These are phyloP conservation scores for Tolypocladium endophyticum DNA, from an alignment of 2,329 filamentous ascomycete genomes.

Conservation along the genomic window DNA sequence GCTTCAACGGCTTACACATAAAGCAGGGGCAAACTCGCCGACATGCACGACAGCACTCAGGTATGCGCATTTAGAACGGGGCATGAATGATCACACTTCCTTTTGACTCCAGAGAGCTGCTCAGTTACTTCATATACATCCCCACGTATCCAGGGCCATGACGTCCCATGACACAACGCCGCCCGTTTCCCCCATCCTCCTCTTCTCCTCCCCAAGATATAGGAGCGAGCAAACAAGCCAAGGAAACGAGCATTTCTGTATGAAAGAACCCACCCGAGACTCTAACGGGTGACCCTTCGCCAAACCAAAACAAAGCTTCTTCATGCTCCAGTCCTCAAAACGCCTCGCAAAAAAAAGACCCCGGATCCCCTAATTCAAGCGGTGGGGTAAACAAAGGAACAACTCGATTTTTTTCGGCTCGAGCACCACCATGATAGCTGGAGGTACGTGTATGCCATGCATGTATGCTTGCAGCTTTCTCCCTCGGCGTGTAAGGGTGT, in stretches of 20 bases:
- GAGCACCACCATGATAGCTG: constrained; percentile 3
- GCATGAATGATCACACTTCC: constrained; percentile 7
- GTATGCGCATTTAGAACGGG: background rate
- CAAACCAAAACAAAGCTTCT: constrained; percentile 12
- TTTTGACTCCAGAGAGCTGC: constrained; percentile 3
- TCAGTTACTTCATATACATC: constrained; percentile 2
- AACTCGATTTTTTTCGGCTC: constrained; percentile 2
- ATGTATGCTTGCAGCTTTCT: background rate
- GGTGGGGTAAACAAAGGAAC: constrained; percentile 6
- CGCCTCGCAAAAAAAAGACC: constrained; percentile 22
- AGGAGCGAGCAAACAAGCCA: background rate
- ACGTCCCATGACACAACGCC: background rate
- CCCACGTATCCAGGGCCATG: background rate
- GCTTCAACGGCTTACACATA: background rate
- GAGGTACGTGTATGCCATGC: constrained; percentile 3
- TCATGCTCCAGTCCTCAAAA: constrained; percentile 15
- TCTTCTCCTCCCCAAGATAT: background rate
- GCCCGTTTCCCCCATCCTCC: background rate
- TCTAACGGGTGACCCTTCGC: constrained; percentile 10
- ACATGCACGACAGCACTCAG: background rate
- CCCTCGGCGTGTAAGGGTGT: background rate
- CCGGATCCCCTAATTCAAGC: constrained; percentile 10
- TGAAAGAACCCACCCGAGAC: constrained; percentile 11
- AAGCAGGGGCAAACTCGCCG: background rate
- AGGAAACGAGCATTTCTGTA: constrained; percentile 8